Evolutionary conservation across 768 basidiomycete genomes (phyloP), one percentile per base, ranked within the genome.

Genomic region (Paxillus ammoniavirescens): DNA sequence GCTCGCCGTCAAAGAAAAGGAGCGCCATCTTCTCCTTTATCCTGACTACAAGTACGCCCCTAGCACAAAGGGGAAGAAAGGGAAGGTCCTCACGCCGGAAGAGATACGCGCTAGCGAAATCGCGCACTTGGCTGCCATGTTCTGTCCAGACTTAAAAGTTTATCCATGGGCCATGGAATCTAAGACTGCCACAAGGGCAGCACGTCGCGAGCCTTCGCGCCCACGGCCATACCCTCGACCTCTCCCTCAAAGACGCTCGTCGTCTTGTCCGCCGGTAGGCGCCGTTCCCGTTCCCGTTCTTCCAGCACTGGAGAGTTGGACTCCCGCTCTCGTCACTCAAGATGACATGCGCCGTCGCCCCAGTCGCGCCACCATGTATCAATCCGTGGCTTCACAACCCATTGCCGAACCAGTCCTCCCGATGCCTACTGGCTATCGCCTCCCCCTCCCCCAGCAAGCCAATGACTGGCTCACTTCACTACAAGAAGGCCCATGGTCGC

Each of bases 1-100:
- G 36, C 72, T 81, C 66, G 83, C 82, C 2, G 72, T 74, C 2
- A 56, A 63, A 53, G 82, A 83, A 62, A 82, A 78, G 67, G 61
- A 68, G 51, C 62, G 53, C 47, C 80, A 82, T 64, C 66, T 69
- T 3, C 50, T 55, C 31, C 50, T 68, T 35, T 72, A 78, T 57
- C 81, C 81, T 0, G 69, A 70, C 33, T 80, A 78, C 68, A 71
- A 73, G 56, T 80, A 77, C 48, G 61, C 61, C 3, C 75, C 77
- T 44, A 57, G 58, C 44, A 37, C 59, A 23, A 70, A 64, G 44
- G 21, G 4, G 12, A 65, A 60, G 56, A 68, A 62, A 42, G 47
- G 31, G 30, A 71, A 57, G 46, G 47, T 31, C 8, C 30, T 47
- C 13, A 30, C 43, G 26, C 40, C 36, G 26, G 44, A 43, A 35